These are phyloP conservation scores for Fusarium veterinarium DNA, from an alignment of 2,329 filamentous ascomycete genomes.

Conservation along the genomic window DNA sequence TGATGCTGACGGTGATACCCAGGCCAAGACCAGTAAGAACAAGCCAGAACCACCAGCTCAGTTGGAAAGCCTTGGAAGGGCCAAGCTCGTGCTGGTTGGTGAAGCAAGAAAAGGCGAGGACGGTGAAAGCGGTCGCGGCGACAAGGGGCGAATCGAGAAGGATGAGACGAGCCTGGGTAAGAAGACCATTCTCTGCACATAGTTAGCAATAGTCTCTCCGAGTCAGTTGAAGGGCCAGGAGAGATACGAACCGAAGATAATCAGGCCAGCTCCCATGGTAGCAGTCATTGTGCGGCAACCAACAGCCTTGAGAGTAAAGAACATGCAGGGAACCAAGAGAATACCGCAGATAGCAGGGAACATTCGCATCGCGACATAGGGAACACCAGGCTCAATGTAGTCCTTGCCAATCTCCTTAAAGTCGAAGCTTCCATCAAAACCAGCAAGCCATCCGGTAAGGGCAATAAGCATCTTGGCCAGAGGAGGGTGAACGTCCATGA, in stretches of 20 bases:
- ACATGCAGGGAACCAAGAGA: slow-evolving; percentile 89
- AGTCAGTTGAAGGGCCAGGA: not conserved
- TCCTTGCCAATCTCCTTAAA: slow-evolving; percentile 99
- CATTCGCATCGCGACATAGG: slow-evolving; percentile 97
- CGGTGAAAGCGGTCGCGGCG: slow-evolving; percentile 92
- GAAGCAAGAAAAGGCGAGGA: slow-evolving; percentile 90
- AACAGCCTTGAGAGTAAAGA: slow-evolving; percentile 89
- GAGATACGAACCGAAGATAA: slow-evolving; percentile 83
- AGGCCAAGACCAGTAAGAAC: slow-evolving; percentile 85
- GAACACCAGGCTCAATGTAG: slow-evolving; percentile 92
- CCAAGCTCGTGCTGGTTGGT: slow-evolving; percentile 97
- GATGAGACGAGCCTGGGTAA: slow-evolving; percentile 95
- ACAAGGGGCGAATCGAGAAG: slow-evolving; percentile 95
- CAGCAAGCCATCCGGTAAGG: slow-evolving; percentile 91
- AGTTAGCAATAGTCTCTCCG: slow-evolving; percentile 43
- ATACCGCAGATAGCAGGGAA: slow-evolving; percentile 92
- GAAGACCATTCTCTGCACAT: slow-evolving; percentile 84
- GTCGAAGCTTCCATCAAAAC: slow-evolving; percentile 95
- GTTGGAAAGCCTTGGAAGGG: slow-evolving; percentile 85
- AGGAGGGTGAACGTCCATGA: slow-evolving; percentile 99
- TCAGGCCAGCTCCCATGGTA: slow-evolving; percentile 81
- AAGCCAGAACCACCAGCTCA: slow-evolving; percentile 99
- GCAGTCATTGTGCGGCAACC: slow-evolving; percentile 91
- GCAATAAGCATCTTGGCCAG: slow-evolving; percentile 97
- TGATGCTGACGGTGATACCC: slow-evolving; percentile 92